These are phyloP conservation scores for Populus euphratica DNA, from an alignment of 345 rosid genomes.

Conservation along the genomic window DNA sequence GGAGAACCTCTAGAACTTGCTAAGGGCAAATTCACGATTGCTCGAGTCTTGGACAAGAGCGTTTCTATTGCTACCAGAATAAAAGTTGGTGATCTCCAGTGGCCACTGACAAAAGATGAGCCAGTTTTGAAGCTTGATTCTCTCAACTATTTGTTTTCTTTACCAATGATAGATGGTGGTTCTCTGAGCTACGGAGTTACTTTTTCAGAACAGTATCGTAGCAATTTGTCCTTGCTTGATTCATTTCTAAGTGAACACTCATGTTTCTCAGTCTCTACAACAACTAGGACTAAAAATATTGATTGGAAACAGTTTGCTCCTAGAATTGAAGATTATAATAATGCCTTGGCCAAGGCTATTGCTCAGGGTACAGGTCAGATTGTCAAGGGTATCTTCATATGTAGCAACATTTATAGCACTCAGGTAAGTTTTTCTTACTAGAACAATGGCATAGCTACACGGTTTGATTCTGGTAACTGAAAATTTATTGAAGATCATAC, in stretches of 20 bases:
- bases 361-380: slow-evolving; percentile 95
- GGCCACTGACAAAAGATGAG: slow-evolving; percentile 93
- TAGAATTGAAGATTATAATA: slow-evolving; percentile 65
- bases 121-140: slow-evolving; percentile 78
- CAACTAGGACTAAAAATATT: slow-evolving; percentile 26
- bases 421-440: slow-evolving; percentile 42
- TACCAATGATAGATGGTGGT: slow-evolving; percentile 70
- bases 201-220: slow-evolving; percentile 34
- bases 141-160: slow-evolving; percentile 66
- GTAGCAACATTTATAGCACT: slow-evolving; percentile 73
- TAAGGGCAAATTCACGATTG: slow-evolving; percentile 57
- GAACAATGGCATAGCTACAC: no score
- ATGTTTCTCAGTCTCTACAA: slow-evolving; percentile 52
- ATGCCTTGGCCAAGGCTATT: slow-evolving; percentile 70
- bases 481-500: no score
- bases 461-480: not conserved
- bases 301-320: slow-evolving; percentile 91
- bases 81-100: slow-evolving; percentile 66
- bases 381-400: slow-evolving; percentile 70
- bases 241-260: slow-evolving; percentile 57
- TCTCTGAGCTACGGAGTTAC: slow-evolving; percentile 81
- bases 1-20: slow-evolving; percentile 76
- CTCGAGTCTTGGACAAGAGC: slow-evolving; percentile 45
- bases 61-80: slow-evolving; percentile 61
- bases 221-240: slow-evolving; percentile 46